Evolutionary conservation across 2,329 filamentous ascomycete genomes (phyloP), one percentile per base, ranked within the genome.

Genomic region (Metarhizium sp.): DNA sequence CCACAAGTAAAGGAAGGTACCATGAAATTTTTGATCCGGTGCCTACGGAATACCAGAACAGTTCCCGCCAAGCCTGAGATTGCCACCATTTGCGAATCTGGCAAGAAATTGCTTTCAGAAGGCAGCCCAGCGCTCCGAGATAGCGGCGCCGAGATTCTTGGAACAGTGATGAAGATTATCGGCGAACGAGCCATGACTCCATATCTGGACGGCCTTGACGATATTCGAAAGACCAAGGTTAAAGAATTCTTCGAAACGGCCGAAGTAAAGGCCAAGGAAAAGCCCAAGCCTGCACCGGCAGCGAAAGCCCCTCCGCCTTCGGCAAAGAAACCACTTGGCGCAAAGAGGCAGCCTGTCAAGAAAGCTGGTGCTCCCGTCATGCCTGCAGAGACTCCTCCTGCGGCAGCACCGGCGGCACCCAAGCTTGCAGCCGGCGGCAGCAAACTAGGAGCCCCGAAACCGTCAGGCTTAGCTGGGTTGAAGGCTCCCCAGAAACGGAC

Each of bases 161-260:
- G 95, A 60, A 96, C 92, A 0, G 72, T 99, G 51, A 97, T 96
- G 94, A 99, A 97, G 75, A 97, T 99, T 55, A 89, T 97, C 75
- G 92, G 94, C 46, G 95, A 99, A 71, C 84, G 94, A 56, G 89
- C 89, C 53, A 99, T 99, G 94, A 90, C 88, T 47, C 87, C 90
- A 8, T 88, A 95, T 68, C 75, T 99, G 16, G 92, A 96, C 60
- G 90, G 90, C 3, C 77, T 99, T 2, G 94, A 99, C 67, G 94
- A 99, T 29, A 97, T 97, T 61, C 84, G 92, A 58, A 97, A 96
- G 74, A 88, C 79, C 59, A 99, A 96, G 71, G 88, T 97, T 69
- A 96, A 95, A 74, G 94, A 99, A 69, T 97, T 84, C 69, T 88
- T 85, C 58, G 88, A 92, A 55, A 78, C 80, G 0, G 74, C 74